These are phyloP conservation scores for Pseudomassariella vexata DNA, from an alignment of 2,329 filamentous ascomycete species.

Conservation along the genomic window DNA sequence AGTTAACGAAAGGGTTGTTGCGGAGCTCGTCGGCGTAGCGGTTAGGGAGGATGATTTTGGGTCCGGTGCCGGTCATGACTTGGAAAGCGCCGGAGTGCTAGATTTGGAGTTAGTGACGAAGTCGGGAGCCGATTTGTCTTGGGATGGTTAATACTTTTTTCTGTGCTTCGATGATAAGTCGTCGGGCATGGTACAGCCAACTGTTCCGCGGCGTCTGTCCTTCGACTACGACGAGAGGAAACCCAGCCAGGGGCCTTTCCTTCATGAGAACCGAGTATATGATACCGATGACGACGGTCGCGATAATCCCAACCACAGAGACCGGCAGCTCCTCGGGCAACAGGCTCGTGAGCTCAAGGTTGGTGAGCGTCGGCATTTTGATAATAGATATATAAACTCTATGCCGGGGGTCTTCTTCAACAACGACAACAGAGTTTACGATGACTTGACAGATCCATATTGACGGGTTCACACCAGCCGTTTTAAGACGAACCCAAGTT, in stretches of 20 bases:
- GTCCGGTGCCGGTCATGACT: conserved; percentile 24
- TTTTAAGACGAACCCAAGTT: too few species aligned
- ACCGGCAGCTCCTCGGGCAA: conserved; percentile 22
- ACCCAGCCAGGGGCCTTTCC: conserved; percentile 18
- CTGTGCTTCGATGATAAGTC: conserved; percentile 18
- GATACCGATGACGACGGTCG: conserved; percentile 18
- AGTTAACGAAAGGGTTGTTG: conserved; percentile 25
- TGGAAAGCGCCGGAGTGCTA: conserved; percentile 25
- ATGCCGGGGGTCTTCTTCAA: too few species aligned
- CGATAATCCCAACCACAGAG: conserved; percentile 19
- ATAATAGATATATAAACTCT: too few species aligned
- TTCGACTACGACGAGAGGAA: conserved; percentile 20
- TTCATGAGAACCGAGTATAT: conserved; percentile 19
- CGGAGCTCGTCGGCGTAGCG: conserved; percentile 27
- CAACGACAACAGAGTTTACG: too few species aligned
- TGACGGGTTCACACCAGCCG: too few species aligned
- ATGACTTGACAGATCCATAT: too few species aligned
- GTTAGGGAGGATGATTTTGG: conserved; percentile 26
- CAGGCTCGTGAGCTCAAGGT: conserved; percentile 9
- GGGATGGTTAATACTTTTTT: conserved; percentile 14
- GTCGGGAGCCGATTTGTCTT: background rate
- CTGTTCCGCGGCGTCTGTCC: conserved; percentile 20
- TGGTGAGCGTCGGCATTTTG: conserved; percentile 4
- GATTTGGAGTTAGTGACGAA: conserved; percentile 8
- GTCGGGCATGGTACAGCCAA: conserved; percentile 18